Base-by-base conservation (phyloP, 148 eudicot genomes). In the Oxyria digyna region DNA sequence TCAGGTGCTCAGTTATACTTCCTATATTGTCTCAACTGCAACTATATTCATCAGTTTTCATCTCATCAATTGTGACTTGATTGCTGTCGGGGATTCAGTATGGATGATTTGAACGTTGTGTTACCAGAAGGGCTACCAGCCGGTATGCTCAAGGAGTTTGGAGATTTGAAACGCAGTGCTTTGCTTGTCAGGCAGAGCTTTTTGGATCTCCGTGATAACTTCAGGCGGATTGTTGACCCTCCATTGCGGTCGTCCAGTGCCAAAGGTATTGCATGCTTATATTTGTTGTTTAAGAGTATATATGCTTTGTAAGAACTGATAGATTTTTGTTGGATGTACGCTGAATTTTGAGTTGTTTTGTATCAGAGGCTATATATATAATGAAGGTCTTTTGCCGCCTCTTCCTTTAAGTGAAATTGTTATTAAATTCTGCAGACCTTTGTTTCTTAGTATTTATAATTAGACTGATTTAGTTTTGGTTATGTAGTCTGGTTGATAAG, bases 171-270 rank as follows among this genome's bases (percentile, higher is more conserved):
- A 76, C 79, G 92, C 37, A 71, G 69, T 41, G 95, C 96, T 4
- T 79, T 93, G 86, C 81, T 93, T 35, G 65, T 89, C 69, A 77
- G 96, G 0, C 82, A 80, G 72, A 81, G 88, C 71, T 93, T 93
- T 75, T 76, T 93, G 80, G 96, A 93, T 75, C 96, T 93, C 23
- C 84, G 98, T 31, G 96, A 93, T 78, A 93, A 93, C 79, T 93
- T 86, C 62, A 82, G 89, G 70, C 87, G 90, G 18, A 79, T 85
- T 79, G 92, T 81, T 67, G 96, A 93, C 74, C 98, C 98, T 74
- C 81, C 95, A 8, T 38, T 81, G 59, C 80, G 83, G 74, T 76
- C 82, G 14, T 74, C 81, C 49, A 68, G 70, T 59, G 52, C 74
- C 42, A 84, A 87, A 75, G 91, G 89, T 87, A 64, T n/a, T n/a